Evolutionary conservation across 345 rosid species (phyloP).

Genomic region (Anastatica hierochuntica): DNA sequence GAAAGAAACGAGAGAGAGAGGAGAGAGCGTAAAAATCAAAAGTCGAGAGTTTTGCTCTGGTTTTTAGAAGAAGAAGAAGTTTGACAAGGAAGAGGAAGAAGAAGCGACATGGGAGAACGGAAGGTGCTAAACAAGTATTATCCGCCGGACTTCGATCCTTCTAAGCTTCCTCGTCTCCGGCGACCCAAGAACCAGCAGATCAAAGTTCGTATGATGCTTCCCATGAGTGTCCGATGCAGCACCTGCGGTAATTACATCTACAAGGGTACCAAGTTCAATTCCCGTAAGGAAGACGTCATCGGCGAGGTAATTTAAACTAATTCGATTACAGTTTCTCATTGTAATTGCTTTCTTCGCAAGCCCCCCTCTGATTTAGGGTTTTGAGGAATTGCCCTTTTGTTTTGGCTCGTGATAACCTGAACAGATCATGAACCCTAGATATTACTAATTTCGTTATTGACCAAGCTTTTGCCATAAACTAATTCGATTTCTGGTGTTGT

Average conservation of each 20-base stretch:
- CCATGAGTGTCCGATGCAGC: slow-evolving; percentile 90
- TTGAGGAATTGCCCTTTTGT: slow-evolving; percentile 3
- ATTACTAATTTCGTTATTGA: too few relatives aligned
- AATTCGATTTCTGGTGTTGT: neutral
- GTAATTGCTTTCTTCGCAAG: too few relatives aligned
- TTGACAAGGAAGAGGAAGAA: slow-evolving; percentile 8
- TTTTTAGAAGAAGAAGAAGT: slow-evolving; percentile 2
- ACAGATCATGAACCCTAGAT: too few relatives aligned
- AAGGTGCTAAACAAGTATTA: slow-evolving; percentile 88
- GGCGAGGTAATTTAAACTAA: slow-evolving; percentile 59
- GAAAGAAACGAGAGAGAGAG: too few relatives aligned
- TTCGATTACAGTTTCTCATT: too few relatives aligned
- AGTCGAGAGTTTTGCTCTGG: neutral
- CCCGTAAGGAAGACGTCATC: slow-evolving; percentile 76
- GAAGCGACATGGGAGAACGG: slow-evolving; percentile 71
- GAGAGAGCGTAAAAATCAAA: neutral
- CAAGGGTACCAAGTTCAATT: slow-evolving; percentile 89
- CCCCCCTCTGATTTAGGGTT: too few relatives aligned
- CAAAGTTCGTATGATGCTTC: slow-evolving; percentile 95
- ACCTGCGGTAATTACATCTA: slow-evolving; percentile 88
- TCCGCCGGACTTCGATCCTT: slow-evolving; percentile 92
- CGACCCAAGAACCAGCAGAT: slow-evolving; percentile 85
- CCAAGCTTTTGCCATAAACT: neutral
- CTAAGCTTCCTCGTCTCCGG: slow-evolving; percentile 63
- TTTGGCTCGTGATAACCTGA: too few relatives aligned